Base-by-base conservation (phyloP, 78 protist species). In the Dictyostelium intermedium region DNA sequence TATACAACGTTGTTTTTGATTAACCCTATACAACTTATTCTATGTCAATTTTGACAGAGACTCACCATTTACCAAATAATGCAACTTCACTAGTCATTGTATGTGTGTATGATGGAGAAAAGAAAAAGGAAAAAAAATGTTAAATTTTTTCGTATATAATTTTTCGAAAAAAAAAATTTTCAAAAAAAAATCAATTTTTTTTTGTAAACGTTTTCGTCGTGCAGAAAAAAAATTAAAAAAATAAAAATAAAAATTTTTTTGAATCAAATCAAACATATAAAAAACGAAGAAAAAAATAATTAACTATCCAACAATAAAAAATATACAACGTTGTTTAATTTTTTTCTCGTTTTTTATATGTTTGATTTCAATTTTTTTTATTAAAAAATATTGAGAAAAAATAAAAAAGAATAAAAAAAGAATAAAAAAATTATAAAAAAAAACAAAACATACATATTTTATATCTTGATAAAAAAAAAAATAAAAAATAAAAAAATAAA, bases 1-100 rank as follows among this genome's bases (percentile, higher is more conserved):
- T 45, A 45, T 20, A 56, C n/a, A 53, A 56, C 66, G 16, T 56
- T n/a, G 20, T 1, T 47, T 20, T 14, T 56, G 23, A 16, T 47
- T 14, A 56, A 56, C 9, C 11, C 30, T 35, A 10, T 34, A 27
- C 25, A 20, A 27, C 53, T 11, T 61, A n/a, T n/a, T 35, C 78
- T 82, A n/a, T 82, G 56, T 23, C 47, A 82, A 50, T 5, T 43
- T 13, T 39, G 43, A 83, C 45, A 32, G 73, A 84, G 56, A 84
- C 69, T 77, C 61, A 74, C 92, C 92, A 86, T 76, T 77, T 74
- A 47, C 92, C 92, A 30, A 86, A 86, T 80, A 86, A 86, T 32
- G 76, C 30, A 50, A 86, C 82, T 83, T 83, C 89, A 25, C 69
- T 11, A 18, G 60, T 50, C 83, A 35, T 41, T 80, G 66, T 56